Percentiles rank a stretch among this genome's conserved stretches.
Conservation (phyloP, 164 flowering plant genomes). For the Annona squamosa region DNA sequence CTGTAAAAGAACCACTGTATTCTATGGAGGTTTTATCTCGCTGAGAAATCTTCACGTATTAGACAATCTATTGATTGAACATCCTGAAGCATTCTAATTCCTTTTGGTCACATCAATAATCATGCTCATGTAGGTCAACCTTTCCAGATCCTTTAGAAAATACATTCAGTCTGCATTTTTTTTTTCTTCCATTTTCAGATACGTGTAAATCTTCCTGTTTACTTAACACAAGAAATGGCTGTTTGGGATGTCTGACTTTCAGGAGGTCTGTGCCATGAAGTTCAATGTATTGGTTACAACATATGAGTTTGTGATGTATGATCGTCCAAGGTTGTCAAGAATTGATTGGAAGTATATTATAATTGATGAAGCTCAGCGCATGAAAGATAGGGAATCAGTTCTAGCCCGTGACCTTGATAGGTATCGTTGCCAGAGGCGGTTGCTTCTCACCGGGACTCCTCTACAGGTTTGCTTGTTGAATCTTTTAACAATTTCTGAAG, state of each 20-base stretch:
- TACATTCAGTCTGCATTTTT: background rate
- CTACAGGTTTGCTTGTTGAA: conserved; percentile 55
- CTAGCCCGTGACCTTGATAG: conserved; percentile 98
- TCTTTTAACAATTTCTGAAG: background rate
- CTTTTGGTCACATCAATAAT: background rate
- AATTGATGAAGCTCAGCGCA: conserved; percentile 99
- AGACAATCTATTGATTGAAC: background rate
- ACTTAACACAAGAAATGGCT: conserved; percentile 5
- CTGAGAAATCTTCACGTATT: background rate
- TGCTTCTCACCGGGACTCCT: conserved; percentile 97
- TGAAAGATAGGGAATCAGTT: conserved; percentile 98
- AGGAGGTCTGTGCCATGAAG: conserved; percentile 95
- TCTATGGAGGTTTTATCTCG: background rate
- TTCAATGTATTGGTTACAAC: conserved; percentile 98
- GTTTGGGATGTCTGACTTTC: conserved; percentile 9
- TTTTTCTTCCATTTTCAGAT: background rate
- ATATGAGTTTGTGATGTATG: conserved; percentile 96
- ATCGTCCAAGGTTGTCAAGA: conserved; percentile 89
- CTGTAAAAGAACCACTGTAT: background rate
- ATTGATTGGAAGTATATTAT: conserved; percentile 97
- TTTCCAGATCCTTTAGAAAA: background rate
- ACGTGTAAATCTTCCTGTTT: background rate
- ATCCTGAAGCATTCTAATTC: background rate
- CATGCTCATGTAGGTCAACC: background rate
- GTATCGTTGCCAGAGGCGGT: conserved; percentile 90